Evolutionary conservation across 768 basidiomycete genomes (phyloP).

Genomic region (Psilocybe subaeruginosa): DNA sequence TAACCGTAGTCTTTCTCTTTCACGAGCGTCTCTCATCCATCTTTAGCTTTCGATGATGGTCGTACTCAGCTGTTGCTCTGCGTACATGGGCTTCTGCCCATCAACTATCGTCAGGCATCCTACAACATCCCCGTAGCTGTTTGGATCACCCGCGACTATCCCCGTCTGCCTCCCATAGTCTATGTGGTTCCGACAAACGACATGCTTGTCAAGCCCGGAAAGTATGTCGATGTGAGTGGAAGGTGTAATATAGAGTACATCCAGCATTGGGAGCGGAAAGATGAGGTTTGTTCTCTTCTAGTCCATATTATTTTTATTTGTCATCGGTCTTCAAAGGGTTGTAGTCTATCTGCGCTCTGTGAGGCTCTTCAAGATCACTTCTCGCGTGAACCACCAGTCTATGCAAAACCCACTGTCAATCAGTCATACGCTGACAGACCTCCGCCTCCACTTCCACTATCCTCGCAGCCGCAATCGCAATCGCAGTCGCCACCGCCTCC

Average conservation of each 20-base stretch:
- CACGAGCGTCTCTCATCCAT: conserved; percentile 11
- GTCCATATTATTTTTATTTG: conserved; percentile 5
- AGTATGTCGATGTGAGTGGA: conserved; percentile 81
- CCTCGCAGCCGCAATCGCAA: conserved; percentile 7
- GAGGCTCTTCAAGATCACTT: conserved; percentile 83
- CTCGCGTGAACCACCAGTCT: conserved; percentile 86
- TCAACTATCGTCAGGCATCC: conserved; percentile 68
- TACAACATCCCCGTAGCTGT: conserved; percentile 95
- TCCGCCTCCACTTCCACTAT: conserved; percentile 30
- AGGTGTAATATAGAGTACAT: conserved; percentile 71
- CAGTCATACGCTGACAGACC: conserved; percentile 31
- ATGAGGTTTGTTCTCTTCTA: conserved; percentile 61
- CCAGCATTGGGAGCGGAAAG: conserved; percentile 78
- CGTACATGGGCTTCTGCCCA: conserved; percentile 89
- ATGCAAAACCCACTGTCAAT: conserved; percentile 66
- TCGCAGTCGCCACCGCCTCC: conserved; percentile 7
- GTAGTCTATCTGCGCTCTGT: conserved; percentile 72
- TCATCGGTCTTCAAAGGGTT: conserved; percentile 54
- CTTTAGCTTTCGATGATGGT: conserved; percentile 89
- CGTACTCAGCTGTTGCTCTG: conserved; percentile 91
- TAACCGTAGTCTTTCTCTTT: conserved; percentile 30
- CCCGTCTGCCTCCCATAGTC: conserved; percentile 76
- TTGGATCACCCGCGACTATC: conserved; percentile 89
- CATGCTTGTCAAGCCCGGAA: conserved; percentile 84
- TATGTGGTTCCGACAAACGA: conserved; percentile 92